Evolutionary conservation across 495 filamentous ascomycete genomes (phyloP), one percentile per base, ranked within the genome.

Genomic region (Xylaria flabelliformis): DNA sequence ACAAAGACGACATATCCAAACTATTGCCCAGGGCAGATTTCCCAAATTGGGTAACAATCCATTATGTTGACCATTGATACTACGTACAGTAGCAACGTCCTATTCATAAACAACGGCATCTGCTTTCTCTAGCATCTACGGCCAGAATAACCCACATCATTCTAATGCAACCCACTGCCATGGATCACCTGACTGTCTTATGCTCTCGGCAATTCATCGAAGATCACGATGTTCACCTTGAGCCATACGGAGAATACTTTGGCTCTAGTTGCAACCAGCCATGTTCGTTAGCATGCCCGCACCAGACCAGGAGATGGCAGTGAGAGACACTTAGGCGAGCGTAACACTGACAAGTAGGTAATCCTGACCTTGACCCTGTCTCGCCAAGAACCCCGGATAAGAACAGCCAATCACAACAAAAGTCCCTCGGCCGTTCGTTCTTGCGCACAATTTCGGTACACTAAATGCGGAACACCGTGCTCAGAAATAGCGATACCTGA

Each of bases 381-480:
- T 61, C n/a, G 67, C 67, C 67, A 46, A 69, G 55, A 29, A 61
- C 42, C 53, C 19, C 55, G 39, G 61, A 46, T 34, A 59, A 10
- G 41, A 10, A 10, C 48, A 55, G 34, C 69, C 69, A 71, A 71
- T 71, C 58, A 64, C 41, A 56, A 15, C 69, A 64, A 71, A 71
- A 64, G 59, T 64, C 58, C 69, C 61, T 56, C 48, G 42, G n/a
- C 46, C 53, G 21, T 42, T 55, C 64, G 41, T 39, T 19, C 46
- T 55, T 39, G 21, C 44, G 46, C 53, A 26, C 29, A 26, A 41
- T 59, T 59, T 51, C 39, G 34, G 61, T 64, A 64, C 61, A 64
- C 61, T 44, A 64, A 50, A 67, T 67, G 65, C 65, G 65, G 65
- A 67, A 67, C 50, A 67, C 48, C 65, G 48, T 67, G 65, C 65